phyloP scores from a whole-genome alignment of 495 filamentous ascomycete species.

The Chaetomidium leptoderma region DNA sequence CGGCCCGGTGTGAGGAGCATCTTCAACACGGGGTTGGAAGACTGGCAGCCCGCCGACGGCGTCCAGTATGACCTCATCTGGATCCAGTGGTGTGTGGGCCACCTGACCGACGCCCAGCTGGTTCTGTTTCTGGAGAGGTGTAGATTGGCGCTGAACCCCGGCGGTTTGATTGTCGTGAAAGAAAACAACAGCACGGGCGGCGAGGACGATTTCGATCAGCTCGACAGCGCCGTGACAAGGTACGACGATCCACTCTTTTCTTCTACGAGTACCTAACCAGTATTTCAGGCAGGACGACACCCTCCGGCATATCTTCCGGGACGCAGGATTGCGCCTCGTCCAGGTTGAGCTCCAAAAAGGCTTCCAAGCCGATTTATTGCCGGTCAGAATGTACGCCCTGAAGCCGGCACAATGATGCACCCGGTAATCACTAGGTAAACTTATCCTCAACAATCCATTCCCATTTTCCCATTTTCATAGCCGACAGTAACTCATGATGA shows the following conservation, averaged over 20 bases:
- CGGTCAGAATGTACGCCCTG: conserved; percentile 69
- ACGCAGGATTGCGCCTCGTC: conserved; percentile 63
- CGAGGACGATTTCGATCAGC: conserved; percentile 68
- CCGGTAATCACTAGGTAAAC: background rate
- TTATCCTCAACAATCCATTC: background rate
- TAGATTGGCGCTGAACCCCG: conserved; percentile 46
- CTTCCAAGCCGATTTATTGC: conserved; percentile 55
- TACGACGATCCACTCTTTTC: conserved; percentile 15
- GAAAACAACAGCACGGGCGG: conserved; percentile 71
- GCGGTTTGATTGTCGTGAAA: conserved; percentile 69
- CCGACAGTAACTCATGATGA: background rate
- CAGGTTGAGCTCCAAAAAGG: conserved; percentile 73
- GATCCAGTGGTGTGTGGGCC: conserved; percentile 91
- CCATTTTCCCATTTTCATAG: background rate
- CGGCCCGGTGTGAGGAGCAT: conserved; percentile 54
- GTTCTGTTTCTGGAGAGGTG: conserved; percentile 63
- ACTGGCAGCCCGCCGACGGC: conserved; percentile 58
- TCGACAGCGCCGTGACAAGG: conserved; percentile 76
- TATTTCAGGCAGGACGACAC: conserved; percentile 58
- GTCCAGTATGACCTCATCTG: conserved; percentile 59
- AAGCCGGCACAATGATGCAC: conserved; percentile 25
- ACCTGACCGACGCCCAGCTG: conserved; percentile 77
- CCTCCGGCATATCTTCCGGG: conserved; percentile 62
- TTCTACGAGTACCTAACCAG: background rate
- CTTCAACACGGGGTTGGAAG: conserved; percentile 67